These are phyloP conservation scores for Fusarium globosum DNA, from an alignment of 2,329 filamentous ascomycete species.

Conservation along the genomic window DNA sequence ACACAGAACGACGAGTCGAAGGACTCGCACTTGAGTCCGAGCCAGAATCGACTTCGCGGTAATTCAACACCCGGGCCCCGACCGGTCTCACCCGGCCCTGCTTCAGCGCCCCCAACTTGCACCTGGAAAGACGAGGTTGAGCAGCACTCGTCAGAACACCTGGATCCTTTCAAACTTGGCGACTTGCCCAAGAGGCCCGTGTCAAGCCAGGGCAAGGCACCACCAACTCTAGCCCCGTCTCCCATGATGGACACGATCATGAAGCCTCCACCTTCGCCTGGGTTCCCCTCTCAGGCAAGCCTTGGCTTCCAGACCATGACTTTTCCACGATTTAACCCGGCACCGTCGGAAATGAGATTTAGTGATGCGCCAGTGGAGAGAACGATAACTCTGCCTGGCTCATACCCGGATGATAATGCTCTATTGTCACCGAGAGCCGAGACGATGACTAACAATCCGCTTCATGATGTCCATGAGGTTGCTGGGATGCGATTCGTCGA, in stretches of 20 bases:
- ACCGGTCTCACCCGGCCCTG: constrained; percentile 69
- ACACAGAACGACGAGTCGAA: constrained; percentile 61
- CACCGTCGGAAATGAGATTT: constrained; percentile 17
- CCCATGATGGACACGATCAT: constrained; percentile 41
- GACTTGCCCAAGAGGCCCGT: constrained; percentile 51
- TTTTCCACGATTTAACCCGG: constrained; percentile 40
- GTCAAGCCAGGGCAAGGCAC: constrained; percentile 44
- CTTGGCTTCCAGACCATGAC: constrained; percentile 58
- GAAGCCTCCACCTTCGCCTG: constrained; percentile 59
- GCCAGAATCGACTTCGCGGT: constrained; percentile 60
- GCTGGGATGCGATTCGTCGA: constrained; percentile 65
- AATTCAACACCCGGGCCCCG: constrained; percentile 65
- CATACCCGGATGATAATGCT: constrained; percentile 60
- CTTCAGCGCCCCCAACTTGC: constrained; percentile 73
- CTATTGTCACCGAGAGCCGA: constrained; percentile 78
- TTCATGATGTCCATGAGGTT: constrained; percentile 60
- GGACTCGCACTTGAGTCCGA: constrained; percentile 53
- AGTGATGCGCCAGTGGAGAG: constrained; percentile 46
- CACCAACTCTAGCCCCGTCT: constrained; percentile 18
- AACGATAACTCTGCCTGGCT: constrained; percentile 51
- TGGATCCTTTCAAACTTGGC: constrained; percentile 34
- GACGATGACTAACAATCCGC: constrained; percentile 76
- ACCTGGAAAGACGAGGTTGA: constrained; percentile 65
- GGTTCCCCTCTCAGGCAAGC: constrained; percentile 53
- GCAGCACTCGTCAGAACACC: constrained; percentile 48